Conservation (phyloP, 2,329 filamentous ascomycete genomes). For the Epichloe bromicola region DNA sequence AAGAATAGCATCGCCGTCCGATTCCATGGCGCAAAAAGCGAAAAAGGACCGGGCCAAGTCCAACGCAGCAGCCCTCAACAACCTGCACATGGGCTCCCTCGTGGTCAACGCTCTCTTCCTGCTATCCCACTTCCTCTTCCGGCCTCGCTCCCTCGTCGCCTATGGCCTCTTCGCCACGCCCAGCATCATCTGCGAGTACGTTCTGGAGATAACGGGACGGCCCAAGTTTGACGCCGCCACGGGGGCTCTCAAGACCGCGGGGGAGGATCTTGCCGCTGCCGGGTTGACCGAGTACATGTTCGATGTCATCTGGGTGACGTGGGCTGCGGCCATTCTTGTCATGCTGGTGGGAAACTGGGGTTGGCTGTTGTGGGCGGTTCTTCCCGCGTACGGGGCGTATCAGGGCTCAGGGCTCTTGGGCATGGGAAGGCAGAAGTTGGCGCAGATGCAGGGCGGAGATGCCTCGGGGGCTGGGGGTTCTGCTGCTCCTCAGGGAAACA, state of each 20-base stretch:
- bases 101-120: constrained; percentile 63
- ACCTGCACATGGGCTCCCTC: constrained; percentile 66
- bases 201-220: constrained; percentile 73
- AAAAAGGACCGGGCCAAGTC: constrained; percentile 59
- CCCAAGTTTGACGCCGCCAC: constrained; percentile 56
- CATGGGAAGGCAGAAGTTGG: constrained; percentile 39
- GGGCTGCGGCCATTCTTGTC: constrained; percentile 60
- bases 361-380: constrained; percentile 41
- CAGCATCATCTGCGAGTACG: constrained; percentile 65
- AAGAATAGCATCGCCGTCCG: background rate
- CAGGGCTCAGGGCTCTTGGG: constrained; percentile 41
- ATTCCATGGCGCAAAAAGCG: constrained; percentile 46
- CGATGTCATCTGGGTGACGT: constrained; percentile 91
- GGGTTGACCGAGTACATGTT: constrained; percentile 98
- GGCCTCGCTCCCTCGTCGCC: constrained; percentile 49
- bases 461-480: constrained; percentile 12
- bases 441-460: constrained; percentile 27
- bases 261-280: constrained; percentile 71
- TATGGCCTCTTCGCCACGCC: constrained; percentile 66
- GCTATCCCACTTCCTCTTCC: constrained; percentile 53
- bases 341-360: constrained; percentile 69
- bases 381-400: constrained; percentile 43
- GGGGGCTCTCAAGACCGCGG: constrained; percentile 56
- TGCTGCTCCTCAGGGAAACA: constrained; percentile 31
- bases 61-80: constrained; percentile 66